phyloP scores from a whole-genome alignment of 352 stramenopile genomes.

The Phytopythium montanum region DNA sequence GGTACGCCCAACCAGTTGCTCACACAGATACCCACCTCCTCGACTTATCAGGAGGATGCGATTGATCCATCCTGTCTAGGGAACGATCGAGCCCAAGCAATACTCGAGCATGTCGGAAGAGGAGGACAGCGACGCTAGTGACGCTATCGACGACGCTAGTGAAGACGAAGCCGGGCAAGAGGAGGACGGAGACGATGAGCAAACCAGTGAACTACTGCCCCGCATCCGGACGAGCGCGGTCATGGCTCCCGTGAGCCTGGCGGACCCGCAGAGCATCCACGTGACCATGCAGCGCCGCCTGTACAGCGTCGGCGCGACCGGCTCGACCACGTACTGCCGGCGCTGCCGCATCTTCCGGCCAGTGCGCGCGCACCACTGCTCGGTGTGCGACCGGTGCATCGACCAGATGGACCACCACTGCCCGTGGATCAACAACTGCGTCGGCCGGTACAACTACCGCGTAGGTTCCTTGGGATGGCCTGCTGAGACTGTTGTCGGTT shows the following conservation, averaged over 20 bases:
- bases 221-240: slow-evolving; percentile 21
- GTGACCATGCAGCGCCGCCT: slow-evolving; percentile 24
- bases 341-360: slow-evolving; percentile 48
- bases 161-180: slow-evolving; percentile 5
- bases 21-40: neutral
- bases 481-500: neutral
- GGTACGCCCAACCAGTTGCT: slow-evolving; percentile 12
- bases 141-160: neutral
- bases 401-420: slow-evolving; percentile 98
- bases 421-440: slow-evolving; percentile 98
- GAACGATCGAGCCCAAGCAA: slow-evolving; percentile 20
- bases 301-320: slow-evolving; percentile 8
- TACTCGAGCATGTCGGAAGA: neutral
- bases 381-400: slow-evolving; percentile 88
- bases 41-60: neutral
- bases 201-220: slow-evolving; percentile 16
- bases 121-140: slow-evolving; percentile 18
- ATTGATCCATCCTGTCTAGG: slow-evolving; percentile 13
- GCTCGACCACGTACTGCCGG: slow-evolving; percentile 43
- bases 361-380: slow-evolving; percentile 55
- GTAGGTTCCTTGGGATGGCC: slow-evolving; percentile 19
- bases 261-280: slow-evolving; percentile 31
- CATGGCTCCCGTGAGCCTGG: slow-evolving; percentile 26
- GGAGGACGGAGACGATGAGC: slow-evolving; percentile 5
- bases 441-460: slow-evolving; percentile 96